Conservation (phyloP, 805 yeast genomes). For the Nakazawaea ishiwadae region DNA sequence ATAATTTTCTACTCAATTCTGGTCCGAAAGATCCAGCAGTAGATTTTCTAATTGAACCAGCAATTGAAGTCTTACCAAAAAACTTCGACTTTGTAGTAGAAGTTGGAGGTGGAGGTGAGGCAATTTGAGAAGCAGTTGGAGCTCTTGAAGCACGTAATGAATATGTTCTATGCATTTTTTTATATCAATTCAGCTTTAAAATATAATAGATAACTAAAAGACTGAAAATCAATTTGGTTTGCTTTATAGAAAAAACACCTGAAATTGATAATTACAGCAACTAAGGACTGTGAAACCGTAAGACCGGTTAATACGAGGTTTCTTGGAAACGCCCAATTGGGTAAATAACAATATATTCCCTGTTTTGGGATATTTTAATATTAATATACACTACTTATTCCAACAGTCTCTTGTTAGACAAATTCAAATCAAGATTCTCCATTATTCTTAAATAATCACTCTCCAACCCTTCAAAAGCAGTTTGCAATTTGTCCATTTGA, state of each 20-base stretch:
- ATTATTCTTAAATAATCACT: slow-evolving; percentile 67
- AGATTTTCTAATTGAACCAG: slow-evolving; percentile 58
- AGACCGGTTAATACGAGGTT: no score
- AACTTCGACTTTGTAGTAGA: slow-evolving; percentile 82
- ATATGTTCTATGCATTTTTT: slow-evolving; percentile 92
- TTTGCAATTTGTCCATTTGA: slow-evolving; percentile 66
- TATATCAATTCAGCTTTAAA: not conserved
- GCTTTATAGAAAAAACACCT: no score
- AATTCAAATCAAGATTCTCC: slow-evolving; percentile 21
- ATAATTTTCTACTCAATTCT: slow-evolving; percentile 68
- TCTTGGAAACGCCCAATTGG: no score
- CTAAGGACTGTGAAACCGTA: no score
- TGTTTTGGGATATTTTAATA: no score
- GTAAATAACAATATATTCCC: no score
- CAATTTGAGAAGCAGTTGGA: slow-evolving; percentile 95
- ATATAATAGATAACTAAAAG: not conserved
- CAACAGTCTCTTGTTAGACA: slow-evolving; percentile 7
- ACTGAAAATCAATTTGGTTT: no score
- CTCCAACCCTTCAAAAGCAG: slow-evolving; percentile 64
- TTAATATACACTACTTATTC: no score
- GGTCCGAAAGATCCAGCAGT: slow-evolving; percentile 82
- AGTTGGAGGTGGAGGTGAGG: slow-evolving; percentile 93
- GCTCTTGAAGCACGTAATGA: slow-evolving; percentile 93
- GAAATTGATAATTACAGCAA: no score
- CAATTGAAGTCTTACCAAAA: slow-evolving; percentile 77